These are phyloP conservation scores for Hanseniaspora pseudoguilliermondii DNA, from an alignment of 805 yeast species.

Conservation along the genomic window DNA sequence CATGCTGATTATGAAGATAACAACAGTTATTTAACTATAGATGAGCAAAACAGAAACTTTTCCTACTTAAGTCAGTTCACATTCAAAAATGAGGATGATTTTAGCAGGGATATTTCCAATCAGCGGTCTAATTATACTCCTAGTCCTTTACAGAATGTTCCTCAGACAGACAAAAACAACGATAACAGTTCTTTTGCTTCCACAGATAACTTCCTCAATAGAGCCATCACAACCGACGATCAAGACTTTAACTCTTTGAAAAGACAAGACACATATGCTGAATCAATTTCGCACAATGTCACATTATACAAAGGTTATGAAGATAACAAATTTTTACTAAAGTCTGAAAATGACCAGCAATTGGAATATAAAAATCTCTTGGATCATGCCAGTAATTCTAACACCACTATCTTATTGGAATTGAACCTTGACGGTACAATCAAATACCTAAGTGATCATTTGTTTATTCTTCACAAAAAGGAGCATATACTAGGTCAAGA, in stretches of 20 bases:
- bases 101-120: not conserved
- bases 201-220: not conserved
- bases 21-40: not conserved
- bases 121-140: not conserved
- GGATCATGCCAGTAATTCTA: slow-evolving; percentile 49
- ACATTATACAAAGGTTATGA: slow-evolving; percentile 4
- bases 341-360: not conserved
- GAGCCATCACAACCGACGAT: not conserved
- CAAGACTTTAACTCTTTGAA: not conserved
- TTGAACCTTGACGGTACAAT: slow-evolving; percentile 68
- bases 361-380: slow-evolving; percentile 38
- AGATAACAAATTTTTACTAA: not conserved
- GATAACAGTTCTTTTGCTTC: not conserved
- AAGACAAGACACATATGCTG: not conserved
- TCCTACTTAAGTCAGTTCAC: not conserved
- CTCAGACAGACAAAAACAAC: not conserved
- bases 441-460: slow-evolving; percentile 58
- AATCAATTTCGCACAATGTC: slow-evolving; percentile 1
- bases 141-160: slow-evolving; percentile 4
- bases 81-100: not conserved
- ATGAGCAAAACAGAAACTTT: slow-evolving; percentile 1
- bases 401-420: slow-evolving; percentile 72
- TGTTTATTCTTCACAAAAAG: slow-evolving; percentile 70
- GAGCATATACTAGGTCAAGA: slow-evolving; percentile 44
- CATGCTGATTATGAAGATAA: slow-evolving; percentile 1